Percentiles rank a stretch among this genome's conserved stretches.
Conservation (phyloP, 192 early-diverging fungal genomes). For the Phycomyces blakesleeanus region DNA sequence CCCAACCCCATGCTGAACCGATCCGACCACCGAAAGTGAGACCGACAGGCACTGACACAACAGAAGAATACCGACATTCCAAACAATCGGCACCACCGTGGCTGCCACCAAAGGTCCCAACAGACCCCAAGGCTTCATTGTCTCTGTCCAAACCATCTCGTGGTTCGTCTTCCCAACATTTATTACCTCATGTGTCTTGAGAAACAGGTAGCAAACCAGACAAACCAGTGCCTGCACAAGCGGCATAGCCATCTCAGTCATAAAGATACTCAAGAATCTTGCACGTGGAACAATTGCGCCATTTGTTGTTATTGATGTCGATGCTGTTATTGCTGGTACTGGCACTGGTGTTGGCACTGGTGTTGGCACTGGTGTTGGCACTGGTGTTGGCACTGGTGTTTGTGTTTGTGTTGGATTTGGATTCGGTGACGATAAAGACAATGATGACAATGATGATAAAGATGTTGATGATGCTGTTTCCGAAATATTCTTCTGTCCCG, state of each 20-base stretch:
- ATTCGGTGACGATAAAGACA: no score
- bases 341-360: no score
- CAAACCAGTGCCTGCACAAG: conserved; percentile 53
- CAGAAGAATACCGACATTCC: conserved; percentile 52
- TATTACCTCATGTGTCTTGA: conserved; percentile 42
- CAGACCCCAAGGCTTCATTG: conserved; percentile 11
- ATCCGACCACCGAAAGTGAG: conserved; percentile 42
- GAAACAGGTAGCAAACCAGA: conserved; percentile 50
- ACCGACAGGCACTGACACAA: conserved; percentile 49
- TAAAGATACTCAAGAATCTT: conserved; percentile 53
- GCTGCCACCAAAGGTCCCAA: conserved; percentile 51
- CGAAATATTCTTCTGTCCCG: conserved; percentile 65
- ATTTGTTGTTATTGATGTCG: conserved; percentile 32
- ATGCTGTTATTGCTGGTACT: conserved; percentile 34
- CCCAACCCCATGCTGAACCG: conserved; percentile 44
- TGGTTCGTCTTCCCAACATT: no score
- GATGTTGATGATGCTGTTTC: no score
- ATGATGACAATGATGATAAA: no score
- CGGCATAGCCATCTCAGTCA: conserved; percentile 58
- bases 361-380: no score
- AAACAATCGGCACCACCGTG: conserved; percentile 50
- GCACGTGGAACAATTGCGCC: conserved; percentile 53
- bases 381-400: no score
- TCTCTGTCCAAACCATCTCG: background rate
- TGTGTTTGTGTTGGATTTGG: no score